phyloP scores from a whole-genome alignment of 2,329 filamentous ascomycete species.

The Sphaerulina vaccinii region DNA sequence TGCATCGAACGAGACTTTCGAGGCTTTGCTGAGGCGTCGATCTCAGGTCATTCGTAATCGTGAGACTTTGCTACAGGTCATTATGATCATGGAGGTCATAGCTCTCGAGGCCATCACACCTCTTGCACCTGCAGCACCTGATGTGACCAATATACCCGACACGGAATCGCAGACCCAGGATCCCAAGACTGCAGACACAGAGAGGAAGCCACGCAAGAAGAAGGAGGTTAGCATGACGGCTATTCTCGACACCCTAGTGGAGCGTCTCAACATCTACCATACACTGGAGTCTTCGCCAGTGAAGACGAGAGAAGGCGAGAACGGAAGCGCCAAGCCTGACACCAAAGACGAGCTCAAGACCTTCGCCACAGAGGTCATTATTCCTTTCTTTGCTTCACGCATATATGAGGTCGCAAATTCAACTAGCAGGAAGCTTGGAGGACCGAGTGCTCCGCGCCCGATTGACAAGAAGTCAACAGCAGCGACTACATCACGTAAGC shows the following conservation, averaged over 20 bases:
- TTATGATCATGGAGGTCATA: slow-evolving; percentile 73
- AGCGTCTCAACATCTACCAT: slow-evolving; percentile 81
- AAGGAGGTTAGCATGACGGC: slow-evolving; percentile 66
- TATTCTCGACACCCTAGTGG: slow-evolving; percentile 70
- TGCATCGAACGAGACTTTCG: slow-evolving; percentile 45
- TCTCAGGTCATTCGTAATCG: slow-evolving; percentile 67
- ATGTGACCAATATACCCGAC: slow-evolving; percentile 35
- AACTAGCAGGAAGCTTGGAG: slow-evolving; percentile 74
- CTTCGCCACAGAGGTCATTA: slow-evolving; percentile 77
- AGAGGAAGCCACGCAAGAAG: slow-evolving; percentile 48
- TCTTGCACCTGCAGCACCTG: slow-evolving; percentile 17
- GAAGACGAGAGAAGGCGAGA: slow-evolving; percentile 26
- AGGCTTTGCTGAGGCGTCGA: slow-evolving; percentile 57
- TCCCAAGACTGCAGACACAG: slow-evolving; percentile 2
- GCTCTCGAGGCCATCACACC: slow-evolving; percentile 58
- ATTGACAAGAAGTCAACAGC: slow-evolving; percentile 48
- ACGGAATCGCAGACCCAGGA: slow-evolving; percentile 8
- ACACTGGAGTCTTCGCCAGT: slow-evolving; percentile 66
- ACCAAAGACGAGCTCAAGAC: slow-evolving; percentile 64
- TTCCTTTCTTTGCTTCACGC: slow-evolving; percentile 76
- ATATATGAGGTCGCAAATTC: slow-evolving; percentile 69
- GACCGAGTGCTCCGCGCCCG: slow-evolving; percentile 63
- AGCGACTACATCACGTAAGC: slow-evolving; percentile 38
- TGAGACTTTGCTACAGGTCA: slow-evolving; percentile 78
- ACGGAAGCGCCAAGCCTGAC: slow-evolving; percentile 28